Evolutionary conservation across 2,329 filamentous ascomycete species (phyloP).

Genomic region (Graphilbum sp.): DNA sequence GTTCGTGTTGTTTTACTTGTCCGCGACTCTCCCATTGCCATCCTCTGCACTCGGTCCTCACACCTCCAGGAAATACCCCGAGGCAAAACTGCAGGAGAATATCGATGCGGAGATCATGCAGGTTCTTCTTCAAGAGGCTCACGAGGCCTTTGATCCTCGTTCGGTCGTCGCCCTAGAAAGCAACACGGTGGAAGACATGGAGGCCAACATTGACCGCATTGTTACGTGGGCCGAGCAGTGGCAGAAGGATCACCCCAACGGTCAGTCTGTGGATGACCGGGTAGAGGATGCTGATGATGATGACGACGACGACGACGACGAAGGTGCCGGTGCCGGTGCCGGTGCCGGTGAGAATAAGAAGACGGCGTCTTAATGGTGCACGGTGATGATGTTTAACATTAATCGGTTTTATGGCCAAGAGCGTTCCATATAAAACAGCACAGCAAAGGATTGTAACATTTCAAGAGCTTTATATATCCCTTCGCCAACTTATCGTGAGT

Average conservation of each 20-base stretch:
- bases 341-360: too few relatives aligned
- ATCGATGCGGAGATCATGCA: constrained; percentile 97
- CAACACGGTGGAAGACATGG: constrained; percentile 69
- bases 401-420: too few relatives aligned
- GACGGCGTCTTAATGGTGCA: too few relatives aligned
- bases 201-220: constrained; percentile 73
- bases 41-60: too few relatives aligned
- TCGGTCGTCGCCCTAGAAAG: constrained; percentile 82
- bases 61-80: constrained; percentile 71
- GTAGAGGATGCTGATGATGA: neutral
- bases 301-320: neutral
- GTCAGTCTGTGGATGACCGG: neutral
- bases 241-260: constrained; percentile 44
- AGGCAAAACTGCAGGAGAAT: constrained; percentile 87
- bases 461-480: too few relatives aligned
- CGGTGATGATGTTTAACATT: too few relatives aligned
- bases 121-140: constrained; percentile 77
- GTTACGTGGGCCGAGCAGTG: constrained; percentile 69
- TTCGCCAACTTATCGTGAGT: too few relatives aligned
- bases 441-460: too few relatives aligned
- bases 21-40: neutral
- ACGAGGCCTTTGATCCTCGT: constrained; percentile 70
- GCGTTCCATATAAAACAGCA: too few relatives aligned
- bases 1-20: neutral
- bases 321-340: too few relatives aligned